Base-by-base conservation (phyloP, 345 rosid species). In the Salix dunnii region DNA sequence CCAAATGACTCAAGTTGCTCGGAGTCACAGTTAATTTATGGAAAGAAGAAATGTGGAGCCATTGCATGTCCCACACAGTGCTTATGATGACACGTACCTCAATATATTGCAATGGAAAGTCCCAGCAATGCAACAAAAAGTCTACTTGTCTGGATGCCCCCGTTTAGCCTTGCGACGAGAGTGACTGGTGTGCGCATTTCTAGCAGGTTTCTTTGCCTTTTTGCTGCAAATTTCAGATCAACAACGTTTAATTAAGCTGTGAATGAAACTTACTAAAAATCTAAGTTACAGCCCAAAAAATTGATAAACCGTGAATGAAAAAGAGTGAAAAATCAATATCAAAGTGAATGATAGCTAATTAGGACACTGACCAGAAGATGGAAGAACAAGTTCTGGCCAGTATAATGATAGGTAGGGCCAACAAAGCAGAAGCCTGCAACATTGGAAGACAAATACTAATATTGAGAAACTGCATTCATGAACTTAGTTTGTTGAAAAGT, bases 391-490 rank as follows among this genome's bases (percentile, higher is more conserved):
- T 53, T 84, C 81, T 89, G 21, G 79, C 86, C 81, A 89, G 80
- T 72, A 90, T 20, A 80, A 87, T 83, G 68, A 89, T 70, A 48
- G 98, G 98, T 27, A 94, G 77, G 30, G 92, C 94, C 83, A 94
- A 79, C 69, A 91, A 77, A 28, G 94, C 91, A 82, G 98, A 96
- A 51, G 99, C 99, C 99, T 96, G 83, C 74, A 85, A 21, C 61
- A 70, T 74, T 62, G 55, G 74, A 73, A 67, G 40, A 79, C 17
- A 64, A 72, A 42, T 7, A 71, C 58, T 67, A 66, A 67, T 35
- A 27, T 12, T 8, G 23, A 42, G 61, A 66, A 38, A 35, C 33
- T 42, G 17, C 36, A 21, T 14, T 25, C 16, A 46, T 5, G 0
- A 65, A 48, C 23, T 65, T 74, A 20, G n/a, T 46, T 31, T 30